Conservation (phyloP, 768 basidiomycete species). For the Termitomyces sp. region DNA sequence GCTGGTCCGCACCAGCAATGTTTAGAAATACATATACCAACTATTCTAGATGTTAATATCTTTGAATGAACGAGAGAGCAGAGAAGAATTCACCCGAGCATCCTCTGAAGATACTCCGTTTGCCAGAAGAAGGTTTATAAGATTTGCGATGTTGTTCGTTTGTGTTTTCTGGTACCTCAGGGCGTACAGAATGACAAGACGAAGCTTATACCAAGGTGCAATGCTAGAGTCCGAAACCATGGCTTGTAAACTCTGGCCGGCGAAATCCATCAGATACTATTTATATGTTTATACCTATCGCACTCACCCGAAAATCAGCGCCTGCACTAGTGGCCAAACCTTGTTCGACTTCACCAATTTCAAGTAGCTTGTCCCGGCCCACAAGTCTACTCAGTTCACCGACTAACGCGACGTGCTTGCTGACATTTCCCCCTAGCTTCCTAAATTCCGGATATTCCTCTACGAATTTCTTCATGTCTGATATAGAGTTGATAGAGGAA, state of each 20-base stretch:
- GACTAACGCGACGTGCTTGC: slow-evolving; percentile 96
- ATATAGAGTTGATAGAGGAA: slow-evolving; percentile 86
- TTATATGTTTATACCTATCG: neutral
- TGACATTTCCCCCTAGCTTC: slow-evolving; percentile 96
- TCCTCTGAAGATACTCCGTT: slow-evolving; percentile 79
- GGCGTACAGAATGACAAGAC: slow-evolving; percentile 88
- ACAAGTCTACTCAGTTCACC: slow-evolving; percentile 94
- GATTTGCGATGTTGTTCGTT: slow-evolving; percentile 73
- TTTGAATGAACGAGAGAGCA: neutral
- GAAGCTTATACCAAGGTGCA: slow-evolving; percentile 79
- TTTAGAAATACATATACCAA: slow-evolving; percentile 92
- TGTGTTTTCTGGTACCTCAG: slow-evolving; percentile 92
- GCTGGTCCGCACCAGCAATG: slow-evolving; percentile 90
- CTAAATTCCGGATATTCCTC: slow-evolving; percentile 98
- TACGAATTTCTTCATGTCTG: slow-evolving; percentile 96
- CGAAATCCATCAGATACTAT: neutral
- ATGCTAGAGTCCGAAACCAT: slow-evolving; percentile 67
- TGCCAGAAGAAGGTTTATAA: slow-evolving; percentile 70
- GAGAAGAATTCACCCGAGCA: slow-evolving; percentile 48
- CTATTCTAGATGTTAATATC: slow-evolving; percentile 35
- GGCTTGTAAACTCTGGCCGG: slow-evolving; percentile 71
- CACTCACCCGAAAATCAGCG: slow-evolving; percentile 76
- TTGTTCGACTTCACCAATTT: slow-evolving; percentile 94
- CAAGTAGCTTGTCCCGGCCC: slow-evolving; percentile 78
- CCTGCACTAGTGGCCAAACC: slow-evolving; percentile 91